Conservation (phyloP, 2,329 filamentous ascomycete genomes). For the Venturia carpophila region DNA sequence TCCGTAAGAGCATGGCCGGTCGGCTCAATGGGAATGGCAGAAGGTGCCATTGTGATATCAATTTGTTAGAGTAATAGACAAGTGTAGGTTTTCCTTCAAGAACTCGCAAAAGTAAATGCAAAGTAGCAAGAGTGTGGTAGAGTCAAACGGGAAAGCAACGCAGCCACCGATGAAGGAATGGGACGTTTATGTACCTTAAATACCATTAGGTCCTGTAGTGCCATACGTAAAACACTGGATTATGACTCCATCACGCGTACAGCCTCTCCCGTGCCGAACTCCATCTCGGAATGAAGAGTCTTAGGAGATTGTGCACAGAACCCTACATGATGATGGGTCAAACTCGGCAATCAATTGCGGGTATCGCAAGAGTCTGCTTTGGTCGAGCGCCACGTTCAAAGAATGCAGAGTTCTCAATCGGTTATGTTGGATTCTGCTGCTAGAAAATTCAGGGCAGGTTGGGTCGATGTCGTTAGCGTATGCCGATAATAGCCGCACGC, state of each 20-base stretch:
- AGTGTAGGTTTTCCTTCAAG: background rate
- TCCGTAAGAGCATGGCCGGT: constrained; percentile 25
- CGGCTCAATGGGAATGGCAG: constrained; percentile 17
- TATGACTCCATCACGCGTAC: constrained; percentile 10
- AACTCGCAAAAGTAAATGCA: background rate
- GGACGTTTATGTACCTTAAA: background rate
- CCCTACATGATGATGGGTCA: background rate
- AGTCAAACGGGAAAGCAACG: background rate
- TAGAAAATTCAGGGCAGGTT: background rate
- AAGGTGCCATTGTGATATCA: constrained; percentile 23
- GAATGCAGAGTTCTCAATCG: constrained; percentile 6
- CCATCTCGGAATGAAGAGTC: background rate
- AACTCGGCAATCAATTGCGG: background rate
- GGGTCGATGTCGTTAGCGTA: background rate
- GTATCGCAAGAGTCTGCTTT: background rate
- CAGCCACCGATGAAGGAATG: background rate
- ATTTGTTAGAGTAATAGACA: background rate
- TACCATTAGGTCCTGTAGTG: background rate
- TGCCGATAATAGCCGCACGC: background rate
- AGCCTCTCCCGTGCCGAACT: constrained; percentile 5
- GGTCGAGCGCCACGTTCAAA: background rate
- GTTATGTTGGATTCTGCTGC: background rate
- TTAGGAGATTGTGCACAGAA: background rate
- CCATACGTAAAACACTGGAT: constrained; percentile 10
- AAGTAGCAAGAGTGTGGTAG: background rate